phyloP scores from a whole-genome alignment of 2,329 filamentous ascomycete genomes.

The Ophiostoma tasmaniense region DNA sequence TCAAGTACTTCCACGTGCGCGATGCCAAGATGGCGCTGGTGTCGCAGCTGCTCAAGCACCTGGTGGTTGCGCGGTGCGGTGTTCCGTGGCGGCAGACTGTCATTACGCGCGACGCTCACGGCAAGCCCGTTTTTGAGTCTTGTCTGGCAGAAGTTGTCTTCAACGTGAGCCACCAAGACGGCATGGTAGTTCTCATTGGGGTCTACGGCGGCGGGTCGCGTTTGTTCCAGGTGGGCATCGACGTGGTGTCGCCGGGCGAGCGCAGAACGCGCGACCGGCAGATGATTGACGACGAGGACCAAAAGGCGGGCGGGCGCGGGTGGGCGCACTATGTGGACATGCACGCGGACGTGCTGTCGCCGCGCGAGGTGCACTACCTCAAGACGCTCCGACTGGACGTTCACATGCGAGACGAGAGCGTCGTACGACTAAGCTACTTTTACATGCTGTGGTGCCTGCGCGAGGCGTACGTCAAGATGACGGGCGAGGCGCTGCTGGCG shows the following conservation, averaged over 20 bases:
- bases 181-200: conserved; percentile 61
- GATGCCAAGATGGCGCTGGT: conserved; percentile 69
- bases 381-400: conserved; percentile 31
- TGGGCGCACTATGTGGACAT: conserved; percentile 62
- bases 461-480: conserved; percentile 77
- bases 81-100: conserved; percentile 51
- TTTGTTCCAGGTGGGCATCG: conserved; percentile 52
- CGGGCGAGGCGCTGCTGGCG: conserved; percentile 67
- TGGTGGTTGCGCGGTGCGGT: conserved; percentile 49
- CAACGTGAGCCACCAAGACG: conserved; percentile 73
- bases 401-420: conserved; percentile 32
- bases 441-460: conserved; percentile 73
- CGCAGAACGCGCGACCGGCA: conserved; percentile 52
- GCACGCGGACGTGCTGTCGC: conserved; percentile 61
- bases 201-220: conserved; percentile 33
- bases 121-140: conserved; percentile 46
- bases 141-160: conserved; percentile 40
- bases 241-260: conserved; percentile 69
- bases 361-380: conserved; percentile 53
- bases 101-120: conserved; percentile 46
- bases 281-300: conserved; percentile 37
- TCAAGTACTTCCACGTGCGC: conserved; percentile 55
- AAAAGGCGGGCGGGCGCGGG: conserved; percentile 30
- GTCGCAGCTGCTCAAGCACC: conserved; percentile 66
- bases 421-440: conserved; percentile 59